Percentiles rank a stretch among this genome's conserved stretches.
These are phyloP conservation scores for Globisporangium camurandrum DNA, from an alignment of 352 stramenopile species.

Conservation along the genomic window DNA sequence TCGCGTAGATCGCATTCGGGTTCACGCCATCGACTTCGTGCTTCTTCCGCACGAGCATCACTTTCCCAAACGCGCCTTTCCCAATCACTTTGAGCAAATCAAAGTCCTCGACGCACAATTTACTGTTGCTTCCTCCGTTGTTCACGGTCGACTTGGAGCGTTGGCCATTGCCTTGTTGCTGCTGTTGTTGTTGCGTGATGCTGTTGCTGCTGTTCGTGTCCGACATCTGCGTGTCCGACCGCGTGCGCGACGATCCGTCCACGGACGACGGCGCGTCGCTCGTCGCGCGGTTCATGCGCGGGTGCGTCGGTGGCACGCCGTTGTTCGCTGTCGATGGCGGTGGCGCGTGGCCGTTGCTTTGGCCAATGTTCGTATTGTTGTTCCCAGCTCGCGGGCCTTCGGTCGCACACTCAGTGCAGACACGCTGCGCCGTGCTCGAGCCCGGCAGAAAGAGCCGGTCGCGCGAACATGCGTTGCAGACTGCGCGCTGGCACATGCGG, in stretches of 20 bases:
- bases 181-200: too few species aligned
- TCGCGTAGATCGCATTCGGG: conserved; percentile 86
- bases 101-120: conserved; percentile 90
- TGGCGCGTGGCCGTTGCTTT: neutral
- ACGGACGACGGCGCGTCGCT: conserved; percentile 42
- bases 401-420: conserved; percentile 82
- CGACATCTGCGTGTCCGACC: conserved; percentile 76
- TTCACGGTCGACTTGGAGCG: conserved; percentile 39
- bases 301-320: conserved; percentile 21
- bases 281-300: conserved; percentile 44
- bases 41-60: conserved; percentile 93
- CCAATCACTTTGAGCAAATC: conserved; percentile 94
- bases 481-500: conserved; percentile 82
- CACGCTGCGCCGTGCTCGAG: conserved; percentile 81
- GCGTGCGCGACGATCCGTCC: conserved; percentile 31
- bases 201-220: conserved; percentile 15
- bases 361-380: conserved; percentile 5
- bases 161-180: conserved; percentile 6
- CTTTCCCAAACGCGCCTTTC: conserved; percentile 94
- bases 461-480: conserved; percentile 84
- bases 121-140: conserved; percentile 33
- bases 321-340: conserved; percentile 9
- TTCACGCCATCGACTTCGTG: conserved; percentile 52
- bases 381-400: conserved; percentile 64
- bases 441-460: conserved; percentile 78